Conservation (phyloP, 768 basidiomycete genomes). For the Phlegmacium glaucopus region DNA sequence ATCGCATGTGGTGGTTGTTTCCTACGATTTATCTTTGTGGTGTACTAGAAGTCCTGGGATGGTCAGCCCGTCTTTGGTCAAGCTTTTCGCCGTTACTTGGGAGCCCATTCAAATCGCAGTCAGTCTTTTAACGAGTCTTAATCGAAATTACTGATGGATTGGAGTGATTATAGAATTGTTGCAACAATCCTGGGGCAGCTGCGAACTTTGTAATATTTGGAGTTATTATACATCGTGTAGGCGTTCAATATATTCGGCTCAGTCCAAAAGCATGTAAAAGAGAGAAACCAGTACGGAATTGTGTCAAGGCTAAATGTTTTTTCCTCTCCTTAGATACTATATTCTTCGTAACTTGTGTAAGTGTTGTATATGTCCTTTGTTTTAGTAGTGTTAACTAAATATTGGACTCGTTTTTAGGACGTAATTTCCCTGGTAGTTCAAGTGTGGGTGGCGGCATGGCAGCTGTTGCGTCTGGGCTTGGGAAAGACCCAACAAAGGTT, state of each 20-base stretch:
- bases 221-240: constrained; percentile 38
- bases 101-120: constrained; percentile 35
- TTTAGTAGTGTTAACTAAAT: not conserved
- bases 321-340: no score
- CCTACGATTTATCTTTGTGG: constrained; percentile 44
- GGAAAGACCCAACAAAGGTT: constrained; percentile 6
- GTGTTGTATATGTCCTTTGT: no score
- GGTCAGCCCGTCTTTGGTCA: constrained; percentile 49
- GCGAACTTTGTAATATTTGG: constrained; percentile 55
- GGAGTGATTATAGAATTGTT: constrained; percentile 27
- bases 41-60: constrained; percentile 45
- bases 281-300: not conserved
- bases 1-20: constrained; percentile 46
- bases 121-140: constrained; percentile 7
- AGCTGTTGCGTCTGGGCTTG: constrained; percentile 23
- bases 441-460: constrained; percentile 57
- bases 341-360: not conserved
- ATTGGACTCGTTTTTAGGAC: constrained; percentile 31
- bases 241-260: constrained; percentile 48
- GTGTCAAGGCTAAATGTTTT: not conserved
- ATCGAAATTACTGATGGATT: not conserved
- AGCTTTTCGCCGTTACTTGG: constrained; percentile 16
- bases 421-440: constrained; percentile 55
- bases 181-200: constrained; percentile 48
- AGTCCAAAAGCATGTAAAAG: constrained; percentile 32